Evolutionary conservation across 139 green algal species (phyloP).

Genomic region (Micractinium conductrix): DNA sequence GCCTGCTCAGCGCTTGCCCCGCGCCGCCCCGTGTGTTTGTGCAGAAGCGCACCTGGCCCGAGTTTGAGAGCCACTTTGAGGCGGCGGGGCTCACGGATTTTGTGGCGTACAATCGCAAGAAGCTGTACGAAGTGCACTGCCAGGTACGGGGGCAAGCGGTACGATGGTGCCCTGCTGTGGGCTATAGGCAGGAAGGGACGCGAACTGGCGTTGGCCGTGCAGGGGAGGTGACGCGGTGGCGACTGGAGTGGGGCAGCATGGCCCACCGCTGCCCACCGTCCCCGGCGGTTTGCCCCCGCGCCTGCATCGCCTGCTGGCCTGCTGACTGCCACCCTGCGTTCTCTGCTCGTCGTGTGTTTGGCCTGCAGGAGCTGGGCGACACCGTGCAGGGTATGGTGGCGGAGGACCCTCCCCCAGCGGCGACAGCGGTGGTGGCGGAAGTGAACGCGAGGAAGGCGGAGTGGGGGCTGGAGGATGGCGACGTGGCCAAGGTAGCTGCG

Average conservation of each 20-base stretch:
- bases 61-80: conserved; percentile 88
- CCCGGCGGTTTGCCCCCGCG: too few relatives aligned
- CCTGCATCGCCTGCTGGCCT: not conserved
- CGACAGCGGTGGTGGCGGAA: conserved; percentile 60
- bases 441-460: conserved; percentile 81
- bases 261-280: too few relatives aligned
- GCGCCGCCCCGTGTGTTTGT: too few relatives aligned
- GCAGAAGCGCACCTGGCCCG: conserved; percentile 75
- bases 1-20: too few relatives aligned
- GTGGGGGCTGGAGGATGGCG: conserved; percentile 64
- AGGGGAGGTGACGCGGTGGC: too few relatives aligned
- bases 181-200: too few relatives aligned
- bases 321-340: too few relatives aligned
- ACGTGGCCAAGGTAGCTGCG: conserved; percentile 65
- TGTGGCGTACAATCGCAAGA: conserved; percentile 88
- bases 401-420: conserved; percentile 55
- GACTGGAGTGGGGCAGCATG: too few relatives aligned
- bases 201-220: too few relatives aligned
- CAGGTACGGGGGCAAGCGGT: conserved; percentile 49
- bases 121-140: conserved; percentile 78
- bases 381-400: conserved; percentile 72
- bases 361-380: conserved; percentile 68
- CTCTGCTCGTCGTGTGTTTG: too few relatives aligned
- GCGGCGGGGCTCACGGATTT: conserved; percentile 66
- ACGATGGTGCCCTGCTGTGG: too few relatives aligned